Evolutionary conservation across 129 eudicot genomes (phyloP).

Genomic region (Heracleum sosnowskyi): DNA sequence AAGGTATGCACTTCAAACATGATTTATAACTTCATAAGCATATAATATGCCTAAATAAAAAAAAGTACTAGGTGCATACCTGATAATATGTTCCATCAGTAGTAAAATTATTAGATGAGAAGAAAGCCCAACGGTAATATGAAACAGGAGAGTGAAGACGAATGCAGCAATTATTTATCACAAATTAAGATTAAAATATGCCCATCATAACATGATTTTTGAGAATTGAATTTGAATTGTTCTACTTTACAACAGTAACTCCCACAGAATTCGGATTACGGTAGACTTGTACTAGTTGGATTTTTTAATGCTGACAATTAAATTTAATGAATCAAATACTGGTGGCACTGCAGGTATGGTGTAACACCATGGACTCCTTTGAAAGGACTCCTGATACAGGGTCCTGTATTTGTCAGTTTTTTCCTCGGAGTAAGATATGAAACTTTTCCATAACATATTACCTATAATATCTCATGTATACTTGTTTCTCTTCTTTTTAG

Average conservation of each 20-base stretch:
- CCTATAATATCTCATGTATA: neutral
- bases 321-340: neutral
- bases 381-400: conserved; percentile 72
- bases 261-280: neutral
- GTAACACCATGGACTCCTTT: conserved; percentile 80
- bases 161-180: neutral
- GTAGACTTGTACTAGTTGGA: too few species aligned
- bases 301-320: neutral
- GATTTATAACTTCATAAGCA: too few species aligned
- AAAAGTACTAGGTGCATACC: too few species aligned
- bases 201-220: neutral
- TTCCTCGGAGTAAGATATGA: conserved; percentile 74
- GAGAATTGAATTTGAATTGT: neutral
- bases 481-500: neutral
- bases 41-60: too few species aligned
- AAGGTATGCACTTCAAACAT: too few species aligned
- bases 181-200: neutral
- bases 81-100: too few species aligned
- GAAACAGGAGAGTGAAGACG: neutral
- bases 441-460: neutral
- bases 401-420: conserved; percentile 73
- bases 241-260: neutral
- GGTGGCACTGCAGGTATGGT: conserved; percentile 51
- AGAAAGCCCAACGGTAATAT: neutral
- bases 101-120: neutral